These are phyloP conservation scores for Nigrospora osmanthi DNA, from an alignment of 2,329 filamentous ascomycete species.

Conservation along the genomic window DNA sequence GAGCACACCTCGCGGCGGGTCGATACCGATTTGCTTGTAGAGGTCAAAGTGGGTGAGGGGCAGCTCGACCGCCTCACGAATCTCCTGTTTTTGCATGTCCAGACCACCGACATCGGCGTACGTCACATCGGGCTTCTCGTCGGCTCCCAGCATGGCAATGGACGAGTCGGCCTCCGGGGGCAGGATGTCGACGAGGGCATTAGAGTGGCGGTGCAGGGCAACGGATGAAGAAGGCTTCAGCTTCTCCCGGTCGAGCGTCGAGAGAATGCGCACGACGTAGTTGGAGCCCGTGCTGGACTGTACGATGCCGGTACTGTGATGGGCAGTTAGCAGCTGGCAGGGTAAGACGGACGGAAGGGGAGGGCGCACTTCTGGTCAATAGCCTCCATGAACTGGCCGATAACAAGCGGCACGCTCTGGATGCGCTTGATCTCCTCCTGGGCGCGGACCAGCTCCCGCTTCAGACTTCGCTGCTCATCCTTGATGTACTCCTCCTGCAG, in stretches of 20 bases:
- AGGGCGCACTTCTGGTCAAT: constrained; percentile 89
- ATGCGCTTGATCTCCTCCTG: constrained; percentile 99
- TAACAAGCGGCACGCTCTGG: constrained; percentile 94
- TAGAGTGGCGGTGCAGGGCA: constrained; percentile 94
- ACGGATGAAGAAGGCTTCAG: constrained; percentile 97
- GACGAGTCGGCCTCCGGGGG: constrained; percentile 98
- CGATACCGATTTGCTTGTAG: constrained; percentile 98
- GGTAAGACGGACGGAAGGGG: constrained; percentile 4
- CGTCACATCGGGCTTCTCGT: constrained; percentile 97
- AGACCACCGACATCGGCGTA: constrained; percentile 96
- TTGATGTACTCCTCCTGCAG: constrained; percentile 99
- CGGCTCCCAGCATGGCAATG: constrained; percentile 92
- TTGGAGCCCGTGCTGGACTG: constrained; percentile 98
- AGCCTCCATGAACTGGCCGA: constrained; percentile 99
- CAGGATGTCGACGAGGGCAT: constrained; percentile 95
- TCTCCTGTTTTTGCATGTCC: constrained; percentile 99
- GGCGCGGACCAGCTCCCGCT: constrained; percentile 91
- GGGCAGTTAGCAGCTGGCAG: background rate
- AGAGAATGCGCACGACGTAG: constrained; percentile 97
- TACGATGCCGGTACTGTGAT: constrained; percentile 82
- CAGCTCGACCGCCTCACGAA: constrained; percentile 92
- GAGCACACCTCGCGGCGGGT: constrained; percentile 91
- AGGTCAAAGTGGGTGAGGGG: constrained; percentile 96
- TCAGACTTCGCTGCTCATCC: constrained; percentile 97
- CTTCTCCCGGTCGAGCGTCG: constrained; percentile 94